Base-by-base conservation (phyloP, 441 rosid species). In the Capsella rubella region DNA sequence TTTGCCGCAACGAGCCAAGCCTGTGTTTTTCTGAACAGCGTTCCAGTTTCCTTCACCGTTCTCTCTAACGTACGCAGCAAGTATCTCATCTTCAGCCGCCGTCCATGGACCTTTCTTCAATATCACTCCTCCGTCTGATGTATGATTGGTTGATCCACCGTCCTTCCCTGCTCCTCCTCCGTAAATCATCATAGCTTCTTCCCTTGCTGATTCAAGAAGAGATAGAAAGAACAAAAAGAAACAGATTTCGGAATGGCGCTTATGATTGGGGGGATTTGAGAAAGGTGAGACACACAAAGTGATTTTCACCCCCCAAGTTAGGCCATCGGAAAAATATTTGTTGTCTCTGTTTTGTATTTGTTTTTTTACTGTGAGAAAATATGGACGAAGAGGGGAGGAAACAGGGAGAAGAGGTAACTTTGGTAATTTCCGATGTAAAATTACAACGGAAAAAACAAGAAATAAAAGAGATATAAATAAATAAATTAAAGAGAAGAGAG, bases 11-110 rank as follows among this genome's bases (percentile, higher is more conserved):
- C 98, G 90, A 64, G 88, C 82, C 75, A 94, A 81, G 0, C 93
- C 93, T 2, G 97, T 85, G 76, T 87, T 85, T 74, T 82, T 87
- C 71, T 89, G 93, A 76, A 91, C 92, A 0, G 96, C 88, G 62
- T 93, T 91, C 98, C 98, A 93, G 56, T 93, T 93, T 35, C 98
- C 98, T 79, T 88, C 98, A 10, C 98, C 98, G 59, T 91, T 85
- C 15, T 78, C 87, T 75, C 84, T 82, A 72, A 94, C 97, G 71
- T 94, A 87, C 9, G 83, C 95, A 16, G 84, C 77, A 60, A 90
- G 80, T 40, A 86, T 76, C 10, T 86, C 86, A 53, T 90, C 97
- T 83, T 90, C 99, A 1, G 83, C 87, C 8, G 90, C 89, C 46
- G 97, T 91, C 98, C 98, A 93, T 5, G 97, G 97, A 31, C 98